A percentile compares a stretch with the other conserved stretches of the same genome.
These are phyloP conservation scores for Leishmania mexicana DNA, from an alignment of 208 protist genomes.

Conservation along the genomic window DNA sequence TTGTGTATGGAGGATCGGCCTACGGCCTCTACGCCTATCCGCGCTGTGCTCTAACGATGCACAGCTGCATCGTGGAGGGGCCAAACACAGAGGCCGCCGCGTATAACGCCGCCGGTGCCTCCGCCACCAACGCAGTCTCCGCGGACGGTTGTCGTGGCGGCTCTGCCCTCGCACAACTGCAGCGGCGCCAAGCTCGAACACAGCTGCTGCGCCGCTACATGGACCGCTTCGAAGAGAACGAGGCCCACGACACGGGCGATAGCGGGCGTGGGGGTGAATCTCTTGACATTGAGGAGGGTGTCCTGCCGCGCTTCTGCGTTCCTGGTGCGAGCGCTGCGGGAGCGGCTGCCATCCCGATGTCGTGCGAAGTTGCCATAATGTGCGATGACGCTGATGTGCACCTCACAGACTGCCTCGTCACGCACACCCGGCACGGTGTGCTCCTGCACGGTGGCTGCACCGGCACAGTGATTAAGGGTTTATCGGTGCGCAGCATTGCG, in stretches of 20 bases:
- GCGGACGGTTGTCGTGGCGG: not conserved
- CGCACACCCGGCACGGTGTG: constrained; percentile 58
- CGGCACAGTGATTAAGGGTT: constrained; percentile 33
- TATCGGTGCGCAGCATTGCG: constrained; percentile 55
- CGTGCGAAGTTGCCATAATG: constrained; percentile 69
- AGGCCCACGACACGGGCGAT: constrained; percentile 16
- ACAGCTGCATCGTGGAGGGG: constrained; percentile 58
- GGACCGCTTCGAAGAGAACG: constrained; percentile 10
- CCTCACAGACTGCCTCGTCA: constrained; percentile 66
- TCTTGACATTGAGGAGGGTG: constrained; percentile 21
- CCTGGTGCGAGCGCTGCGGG: constrained; percentile 21
- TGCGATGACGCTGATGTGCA: constrained; percentile 74
- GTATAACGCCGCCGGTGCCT: not conserved
- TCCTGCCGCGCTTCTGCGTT: constrained; percentile 40
- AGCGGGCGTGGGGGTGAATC: constrained; percentile 2
- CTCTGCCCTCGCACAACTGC: constrained; percentile 30
- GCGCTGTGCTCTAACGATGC: constrained; percentile 43
- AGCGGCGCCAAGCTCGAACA: constrained; percentile 32
- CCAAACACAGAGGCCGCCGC: constrained; percentile 28
- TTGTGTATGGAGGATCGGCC: constrained; percentile 64
- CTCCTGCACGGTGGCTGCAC: constrained; percentile 57
- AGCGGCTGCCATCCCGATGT: constrained; percentile 2
- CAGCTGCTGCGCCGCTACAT: constrained; percentile 21
- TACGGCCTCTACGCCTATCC: constrained; percentile 83
- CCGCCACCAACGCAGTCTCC: not conserved